These are phyloP conservation scores for Agarophyton chilense DNA, from an alignment of 23 red algal genomes.

Conservation along the genomic window DNA sequence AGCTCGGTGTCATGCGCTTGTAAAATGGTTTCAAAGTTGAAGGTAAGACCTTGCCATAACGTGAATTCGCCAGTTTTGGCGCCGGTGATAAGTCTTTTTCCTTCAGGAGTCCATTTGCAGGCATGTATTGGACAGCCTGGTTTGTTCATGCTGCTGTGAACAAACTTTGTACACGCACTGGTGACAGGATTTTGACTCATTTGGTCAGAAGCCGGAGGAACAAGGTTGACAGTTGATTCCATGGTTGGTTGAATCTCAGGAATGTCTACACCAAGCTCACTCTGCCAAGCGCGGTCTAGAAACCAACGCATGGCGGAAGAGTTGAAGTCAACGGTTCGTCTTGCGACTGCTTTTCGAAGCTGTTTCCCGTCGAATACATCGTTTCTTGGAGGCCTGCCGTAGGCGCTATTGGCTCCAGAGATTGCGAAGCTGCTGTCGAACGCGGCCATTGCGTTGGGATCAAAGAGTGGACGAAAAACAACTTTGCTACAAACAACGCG, in stretches of 20 bases:
- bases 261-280: slow-evolving; percentile 48
- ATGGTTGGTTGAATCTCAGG: slow-evolving; percentile 81
- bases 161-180: slow-evolving; percentile 92
- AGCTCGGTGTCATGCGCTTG: slow-evolving; percentile 94
- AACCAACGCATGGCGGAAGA: slow-evolving; percentile 91
- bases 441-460: background rate
- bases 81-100: slow-evolving; percentile 97
- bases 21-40: slow-evolving; percentile 99
- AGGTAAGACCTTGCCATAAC: slow-evolving; percentile 97
- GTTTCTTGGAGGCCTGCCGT: slow-evolving; percentile 55
- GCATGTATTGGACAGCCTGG: slow-evolving; percentile 91
- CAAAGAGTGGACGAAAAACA: background rate
- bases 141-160: slow-evolving; percentile 97
- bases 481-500: no score
- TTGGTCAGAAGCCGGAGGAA: slow-evolving; percentile 73
- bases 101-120: slow-evolving; percentile 96
- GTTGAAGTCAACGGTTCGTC: slow-evolving; percentile 94
- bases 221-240: slow-evolving; percentile 83
- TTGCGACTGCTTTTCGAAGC: slow-evolving; percentile 88
- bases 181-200: slow-evolving; percentile 82
- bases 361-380: slow-evolving; percentile 96
- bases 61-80: slow-evolving; percentile 97
- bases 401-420: slow-evolving; percentile 48
- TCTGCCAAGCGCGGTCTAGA: slow-evolving; percentile 88
- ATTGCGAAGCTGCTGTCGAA: slow-evolving; percentile 17